Conservation (phyloP, 768 basidiomycete species). For the Asterophora lycoperdoides region DNA sequence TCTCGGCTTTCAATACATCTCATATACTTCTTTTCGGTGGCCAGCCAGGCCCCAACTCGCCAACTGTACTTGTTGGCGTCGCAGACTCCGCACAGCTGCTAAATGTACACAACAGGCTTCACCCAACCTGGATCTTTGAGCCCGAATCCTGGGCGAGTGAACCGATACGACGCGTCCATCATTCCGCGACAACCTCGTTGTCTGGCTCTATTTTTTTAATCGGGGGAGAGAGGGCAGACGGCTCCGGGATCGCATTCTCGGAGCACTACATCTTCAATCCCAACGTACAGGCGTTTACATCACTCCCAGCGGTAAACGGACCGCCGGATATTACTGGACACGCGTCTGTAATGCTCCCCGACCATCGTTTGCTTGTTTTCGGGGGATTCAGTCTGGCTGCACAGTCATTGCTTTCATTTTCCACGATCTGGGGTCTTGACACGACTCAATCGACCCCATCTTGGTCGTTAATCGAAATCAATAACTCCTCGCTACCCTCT, state of each 20-base stretch:
- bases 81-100: constrained; percentile 65
- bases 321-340: constrained; percentile 76
- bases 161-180: constrained; percentile 74
- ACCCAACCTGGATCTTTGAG: constrained; percentile 46
- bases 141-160: constrained; percentile 54
- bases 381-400: constrained; percentile 62
- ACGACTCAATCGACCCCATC: constrained; percentile 39
- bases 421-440: constrained; percentile 60
- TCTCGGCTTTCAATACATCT: constrained; percentile 59
- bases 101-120: constrained; percentile 32
- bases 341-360: constrained; percentile 58
- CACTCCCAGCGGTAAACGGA: constrained; percentile 48
- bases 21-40: constrained; percentile 72
- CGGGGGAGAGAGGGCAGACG: constrained; percentile 82
- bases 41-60: constrained; percentile 56
- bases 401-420: constrained; percentile 48
- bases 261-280: constrained; percentile 65
- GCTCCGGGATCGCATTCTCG: constrained; percentile 57
- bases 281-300: constrained; percentile 44
- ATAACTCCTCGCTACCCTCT: constrained; percentile 39
- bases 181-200: constrained; percentile 49
- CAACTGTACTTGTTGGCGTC: constrained; percentile 42
- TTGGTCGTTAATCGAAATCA: constrained; percentile 49
- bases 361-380: constrained; percentile 67
- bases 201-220: constrained; percentile 61